Evolutionary conservation across 441 rosid genomes (phyloP), one percentile per base, ranked within the genome.

Genomic region (Gossypium davidsonii): DNA sequence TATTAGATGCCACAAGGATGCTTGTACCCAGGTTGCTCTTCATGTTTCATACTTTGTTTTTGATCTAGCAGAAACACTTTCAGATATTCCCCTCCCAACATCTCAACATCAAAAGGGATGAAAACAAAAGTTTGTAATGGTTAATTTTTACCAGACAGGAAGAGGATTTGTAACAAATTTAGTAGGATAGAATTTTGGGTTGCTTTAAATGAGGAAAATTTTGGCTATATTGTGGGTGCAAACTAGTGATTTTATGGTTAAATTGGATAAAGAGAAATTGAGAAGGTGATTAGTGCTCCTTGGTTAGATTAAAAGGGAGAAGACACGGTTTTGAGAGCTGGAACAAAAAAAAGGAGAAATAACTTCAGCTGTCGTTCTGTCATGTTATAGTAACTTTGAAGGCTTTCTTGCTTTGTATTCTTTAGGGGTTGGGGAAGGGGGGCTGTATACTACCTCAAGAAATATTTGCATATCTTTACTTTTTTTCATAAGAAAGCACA

Each of bases 1-100:
- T 96, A 71, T 84, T 96, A 79, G 99, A 96, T 83, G 99, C 99
- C 70, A 96, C 99, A 71, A 85, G 99, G 78, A 88, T 87, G 76
- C 89, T 96, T 74, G 98, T 96, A 59, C 99, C 99, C 70, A 90
- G 99, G 99, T 96, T 85, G 76, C 68, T 23, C 67, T 51, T 70
- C 17, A 34, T 55, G 55, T 28, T 68, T 68, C 59, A 51, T 51
- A 2, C 14, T 7, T 60, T 14, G 1, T 14, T 67, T 48, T 17
- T n/a, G 23, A 67, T 67, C 60, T 28, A 52, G 48, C 25, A 51
- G 56, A 67, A 67, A 15, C 10, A 17, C 60, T 68, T 67, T 67
- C 23, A 23, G 31, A 51, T 67, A 3, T 60, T 25, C 57, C 20
- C 55, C 39, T 48, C n/a, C 23, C 39, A 25, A 8, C 26, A 51